These are phyloP conservation scores for Heterobasidion annosum DNA, from an alignment of 1,284 basidiomycete genomes.

Conservation along the genomic window DNA sequence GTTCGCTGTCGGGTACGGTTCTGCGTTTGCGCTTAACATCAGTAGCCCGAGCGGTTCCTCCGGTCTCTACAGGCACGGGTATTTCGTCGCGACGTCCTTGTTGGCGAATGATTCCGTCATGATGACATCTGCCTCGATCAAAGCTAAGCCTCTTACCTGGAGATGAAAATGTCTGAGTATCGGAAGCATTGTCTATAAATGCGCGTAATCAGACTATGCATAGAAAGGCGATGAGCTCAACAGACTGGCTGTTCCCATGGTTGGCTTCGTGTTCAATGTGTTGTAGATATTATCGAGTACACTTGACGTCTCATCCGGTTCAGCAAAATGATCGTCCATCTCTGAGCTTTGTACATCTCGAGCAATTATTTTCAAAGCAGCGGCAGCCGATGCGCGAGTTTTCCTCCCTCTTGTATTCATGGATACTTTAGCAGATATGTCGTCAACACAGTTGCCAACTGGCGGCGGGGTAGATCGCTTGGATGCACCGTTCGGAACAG, in stretches of 20 bases:
- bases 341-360: background rate
- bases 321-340: background rate
- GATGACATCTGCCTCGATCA: background rate
- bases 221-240: background rate
- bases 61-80: background rate
- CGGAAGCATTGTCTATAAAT: background rate
- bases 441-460: background rate
- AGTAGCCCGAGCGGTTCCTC: background rate
- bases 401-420: background rate
- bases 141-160: background rate
- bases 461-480: no score
- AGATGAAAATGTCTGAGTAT: background rate
- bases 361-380: constrained; percentile 2
- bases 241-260: no score
- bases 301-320: background rate
- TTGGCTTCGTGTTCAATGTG: no score
- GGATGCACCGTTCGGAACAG: no score
- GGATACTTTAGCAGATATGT: background rate
- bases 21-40: background rate
- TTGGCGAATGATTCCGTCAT: background rate
- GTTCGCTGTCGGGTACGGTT: background rate
- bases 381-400: background rate
- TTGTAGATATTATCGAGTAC: no score
- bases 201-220: background rate
- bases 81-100: background rate